A percentile compares a stretch with the other conserved stretches of the same genome.
Conservation (phyloP, 148 eudicot species). For the Polygonum maritimum region DNA sequence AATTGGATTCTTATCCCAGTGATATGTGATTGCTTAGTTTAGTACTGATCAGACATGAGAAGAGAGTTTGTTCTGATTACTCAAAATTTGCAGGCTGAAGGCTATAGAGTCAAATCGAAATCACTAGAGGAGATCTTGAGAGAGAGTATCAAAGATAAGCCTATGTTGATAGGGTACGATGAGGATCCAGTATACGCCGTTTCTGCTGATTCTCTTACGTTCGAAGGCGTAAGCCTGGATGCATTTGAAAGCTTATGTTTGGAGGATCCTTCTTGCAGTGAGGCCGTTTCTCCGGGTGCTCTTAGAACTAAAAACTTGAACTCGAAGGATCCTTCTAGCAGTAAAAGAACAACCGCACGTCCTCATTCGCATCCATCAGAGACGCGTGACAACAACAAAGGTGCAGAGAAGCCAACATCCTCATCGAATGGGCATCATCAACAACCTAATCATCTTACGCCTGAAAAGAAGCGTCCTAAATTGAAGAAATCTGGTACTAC, state of each 20-base stretch:
- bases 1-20: not conserved
- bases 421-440: not conserved
- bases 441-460: not conserved
- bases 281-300: conserved; percentile 22
- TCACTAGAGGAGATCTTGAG: conserved; percentile 59
- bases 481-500: conserved; percentile 7
- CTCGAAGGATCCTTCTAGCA: conserved; percentile 24
- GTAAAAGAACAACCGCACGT: conserved; percentile 2
- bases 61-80: not conserved
- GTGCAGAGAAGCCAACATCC: not conserved
- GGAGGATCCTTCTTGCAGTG: conserved; percentile 25
- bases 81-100: conserved; percentile 52
- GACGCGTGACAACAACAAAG: not conserved
- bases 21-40: not conserved
- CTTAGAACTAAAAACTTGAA: conserved; percentile 15
- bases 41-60: not conserved
- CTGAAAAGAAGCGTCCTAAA: not conserved
- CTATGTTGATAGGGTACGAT: conserved; percentile 74
- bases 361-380: not conserved
- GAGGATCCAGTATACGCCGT: conserved; percentile 41
- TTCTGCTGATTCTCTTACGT: conserved; percentile 23
- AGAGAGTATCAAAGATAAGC: conserved; percentile 36
- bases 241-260: conserved; percentile 23
- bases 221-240: conserved; percentile 24
- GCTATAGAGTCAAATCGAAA: conserved; percentile 50